phyloP scores from a whole-genome alignment of 129 eudicot species.

The Tagetes patula region DNA sequence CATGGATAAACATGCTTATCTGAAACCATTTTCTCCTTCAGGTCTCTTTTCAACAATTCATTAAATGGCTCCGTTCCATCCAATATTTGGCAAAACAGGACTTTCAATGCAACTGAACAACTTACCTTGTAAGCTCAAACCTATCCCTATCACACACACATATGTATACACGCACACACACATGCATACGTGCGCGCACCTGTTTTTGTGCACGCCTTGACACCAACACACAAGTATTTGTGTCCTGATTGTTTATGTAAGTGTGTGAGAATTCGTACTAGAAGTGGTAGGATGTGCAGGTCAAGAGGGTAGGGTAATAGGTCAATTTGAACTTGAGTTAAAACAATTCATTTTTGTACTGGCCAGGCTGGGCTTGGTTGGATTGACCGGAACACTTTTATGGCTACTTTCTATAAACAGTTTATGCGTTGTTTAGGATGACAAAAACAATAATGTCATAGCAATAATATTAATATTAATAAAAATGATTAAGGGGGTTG shows the following conservation, averaged over 20 bases:
- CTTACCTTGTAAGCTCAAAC: constrained; percentile 58
- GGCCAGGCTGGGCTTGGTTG: neutral
- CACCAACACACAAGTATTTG: constrained; percentile 5
- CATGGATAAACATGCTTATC: constrained; percentile 22
- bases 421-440: neutral
- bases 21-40: constrained; percentile 35
- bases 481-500: neutral
- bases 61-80: constrained; percentile 79
- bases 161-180: neutral
- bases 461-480: neutral
- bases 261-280: neutral
- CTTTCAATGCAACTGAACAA: constrained; percentile 41
- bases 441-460: neutral
- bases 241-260: neutral
- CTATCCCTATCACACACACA: neutral
- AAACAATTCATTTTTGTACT: neutral
- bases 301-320: neutral
- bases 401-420: neutral
- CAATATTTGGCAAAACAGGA: constrained; percentile 70
- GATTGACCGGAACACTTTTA: neutral
- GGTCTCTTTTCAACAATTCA: constrained; percentile 68
- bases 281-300: neutral
- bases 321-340: neutral
- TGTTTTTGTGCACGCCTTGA: neutral
- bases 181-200: neutral